These are phyloP conservation scores for Erodium trifolium DNA, from an alignment of 441 rosid genomes.

Conservation along the genomic window DNA sequence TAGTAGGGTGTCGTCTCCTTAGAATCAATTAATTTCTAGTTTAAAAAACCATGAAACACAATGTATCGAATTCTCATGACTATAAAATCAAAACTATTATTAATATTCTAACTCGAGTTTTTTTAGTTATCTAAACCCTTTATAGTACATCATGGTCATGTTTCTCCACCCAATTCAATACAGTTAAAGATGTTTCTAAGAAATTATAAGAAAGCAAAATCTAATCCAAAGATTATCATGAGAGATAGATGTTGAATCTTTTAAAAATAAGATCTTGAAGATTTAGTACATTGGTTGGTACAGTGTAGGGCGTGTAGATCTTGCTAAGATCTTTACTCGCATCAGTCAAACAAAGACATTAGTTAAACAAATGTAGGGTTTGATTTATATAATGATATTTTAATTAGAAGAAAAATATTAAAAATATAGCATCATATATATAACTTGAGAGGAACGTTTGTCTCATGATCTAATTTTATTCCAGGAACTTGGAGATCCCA, in stretches of 20 bases:
- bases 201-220: neutral
- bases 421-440: neutral
- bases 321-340: neutral
- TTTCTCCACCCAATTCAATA: neutral
- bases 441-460: neutral
- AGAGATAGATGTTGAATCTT: neutral
- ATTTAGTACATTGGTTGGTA: conserved; percentile 14
- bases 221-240: neutral
- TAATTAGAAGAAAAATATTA: neutral
- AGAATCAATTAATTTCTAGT: no score
- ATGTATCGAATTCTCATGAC: no score
- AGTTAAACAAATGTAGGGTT: neutral
- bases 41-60: no score
- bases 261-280: conserved; percentile 2
- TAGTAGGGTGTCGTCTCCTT: no score
- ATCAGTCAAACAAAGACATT: conserved; percentile 12
- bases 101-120: no score
- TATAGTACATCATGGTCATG: neutral
- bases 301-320: conserved; percentile 13
- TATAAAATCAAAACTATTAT: no score
- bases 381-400: neutral
- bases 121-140: no score
- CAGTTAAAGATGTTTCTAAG: neutral
- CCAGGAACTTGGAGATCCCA: conserved; percentile 1
- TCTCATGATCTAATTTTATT: conserved; percentile 1